Base-by-base conservation (phyloP, 1,284 basidiomycete genomes). In the Boletus sp. region DNA sequence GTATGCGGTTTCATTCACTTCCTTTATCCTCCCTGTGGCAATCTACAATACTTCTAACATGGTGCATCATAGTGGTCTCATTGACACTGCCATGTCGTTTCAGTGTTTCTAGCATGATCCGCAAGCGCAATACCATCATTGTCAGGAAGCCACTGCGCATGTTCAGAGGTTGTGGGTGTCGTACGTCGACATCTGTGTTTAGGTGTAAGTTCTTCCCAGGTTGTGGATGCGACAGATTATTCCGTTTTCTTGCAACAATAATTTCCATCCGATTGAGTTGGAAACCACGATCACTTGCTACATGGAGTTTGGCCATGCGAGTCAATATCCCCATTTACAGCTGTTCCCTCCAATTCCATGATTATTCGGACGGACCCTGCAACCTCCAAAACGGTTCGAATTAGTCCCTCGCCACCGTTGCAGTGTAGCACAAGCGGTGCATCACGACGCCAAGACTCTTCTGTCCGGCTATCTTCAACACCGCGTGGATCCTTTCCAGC, bases 31-130 rank as follows among this genome's bases (percentile, higher is more conserved):
- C 1, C 16, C 5, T 33, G 30, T 38, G 25, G 38, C 22, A 41
- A 20, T 32, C 4, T 40, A 41, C 10, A 22, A 12, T 47, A 54
- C 46, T 49, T 57, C 22, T 50, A 34, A 48, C 46, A 10, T n/a
- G 33, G 23, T 49, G 36, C 41, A 50, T 48, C 27, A 49, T 40
- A 47, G 47, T 22, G 40, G 30, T 41, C 8, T 26, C 23, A 38
- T 36, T 16, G 36, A 38, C 39, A 14, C 2, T 8, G 8, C 17
- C 6, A 9, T 44, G 40, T 36, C 51, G 39, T 48, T 40, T 40
- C 29, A n/a, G 32, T 38, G 22, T 47, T 41, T 36, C 30, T 38
- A 14, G 36, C 20, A 4, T 10, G 34, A 2, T 5, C 8, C 20
- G 2, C 26, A 40, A 25, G 10, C 14, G 32, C 39, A 45, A 44